Conservation (phyloP, 2,329 filamentous ascomycete genomes). For the Emmonsiellopsis sp. region DNA sequence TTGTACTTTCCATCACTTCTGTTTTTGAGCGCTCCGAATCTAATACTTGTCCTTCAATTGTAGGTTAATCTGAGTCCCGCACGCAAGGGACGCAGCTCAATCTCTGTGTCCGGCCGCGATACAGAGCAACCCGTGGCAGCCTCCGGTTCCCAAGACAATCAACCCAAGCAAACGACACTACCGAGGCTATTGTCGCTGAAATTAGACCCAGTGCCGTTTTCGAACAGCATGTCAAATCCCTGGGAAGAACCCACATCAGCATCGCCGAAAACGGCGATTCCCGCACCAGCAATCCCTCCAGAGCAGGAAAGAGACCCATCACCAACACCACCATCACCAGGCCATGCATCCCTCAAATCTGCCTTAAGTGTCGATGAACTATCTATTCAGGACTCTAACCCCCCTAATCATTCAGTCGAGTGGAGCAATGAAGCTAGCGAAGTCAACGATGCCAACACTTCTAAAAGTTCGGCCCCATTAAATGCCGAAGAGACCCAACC, state of each 20-base stretch:
- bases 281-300: background rate
- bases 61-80: background rate
- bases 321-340: background rate
- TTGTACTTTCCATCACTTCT: constrained; percentile 8
- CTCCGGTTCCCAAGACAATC: background rate
- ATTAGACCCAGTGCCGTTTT: background rate
- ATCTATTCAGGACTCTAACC: too few species aligned
- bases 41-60: constrained; percentile 10
- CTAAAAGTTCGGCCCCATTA: background rate
- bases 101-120: background rate
- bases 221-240: background rate
- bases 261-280: background rate
- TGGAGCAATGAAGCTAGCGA: too few species aligned
- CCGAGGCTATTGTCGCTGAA: background rate
- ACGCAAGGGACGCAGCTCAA: background rate
- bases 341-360: background rate
- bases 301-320: background rate
- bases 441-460: too few species aligned
- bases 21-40: background rate
- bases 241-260: background rate
- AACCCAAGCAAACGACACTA: background rate
- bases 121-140: background rate
- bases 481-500: background rate
- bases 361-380: too few species aligned
- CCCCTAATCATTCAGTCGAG: too few species aligned